Base-by-base conservation (phyloP, 2,329 filamentous ascomycete species). In the Trichoderma aggressivum region DNA sequence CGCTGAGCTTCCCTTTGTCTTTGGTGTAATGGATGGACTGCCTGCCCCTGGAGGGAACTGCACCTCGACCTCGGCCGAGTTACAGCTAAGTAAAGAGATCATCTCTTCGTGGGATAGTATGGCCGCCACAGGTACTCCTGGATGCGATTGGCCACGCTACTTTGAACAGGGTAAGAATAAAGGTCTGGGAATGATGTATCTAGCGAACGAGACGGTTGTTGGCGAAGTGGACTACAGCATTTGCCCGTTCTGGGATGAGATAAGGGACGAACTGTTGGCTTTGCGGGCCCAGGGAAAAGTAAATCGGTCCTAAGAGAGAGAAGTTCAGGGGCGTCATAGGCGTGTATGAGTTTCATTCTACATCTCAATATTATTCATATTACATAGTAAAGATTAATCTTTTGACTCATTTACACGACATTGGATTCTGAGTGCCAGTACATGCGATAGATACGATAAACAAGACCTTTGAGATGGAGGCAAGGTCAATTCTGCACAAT, bases 1-100 rank as follows among this genome's bases (percentile, higher is more conserved):
- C 5, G 61, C 61, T 18, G 61, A 64, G 61, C 43, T 64, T 53
- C 61, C 61, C 18, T 64, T 64, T 64, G 43, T 64, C 18, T 64
- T 64, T 53, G 61, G 61, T 6, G 28, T 64, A 6, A 7, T 64
- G 61, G 43, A 64, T 14, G 61, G 61, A 11, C 28, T 64, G 7
- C 61, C 61, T n/a, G 61, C 61, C 3, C 61, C 61, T 16, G 61
- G 61, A 26, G 61, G 61, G 18, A 64, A 53, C 39, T 64, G 61
- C 28, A 53, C 28, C n/a, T 64, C 43, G 11, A 53, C 61, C 28
- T 32, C 43, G 14, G 61, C n/a, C 16, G 61, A 53, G 43, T 53
- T 64, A 11, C 39, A 53, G n/a, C 26, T 50, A 18, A 53, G 61
- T 50, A 53, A 64, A 32, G 43, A 64, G 61, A 64, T 64, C 28